These are phyloP conservation scores for Tilletia caries DNA, from an alignment of 1,284 basidiomycete genomes.

Conservation along the genomic window DNA sequence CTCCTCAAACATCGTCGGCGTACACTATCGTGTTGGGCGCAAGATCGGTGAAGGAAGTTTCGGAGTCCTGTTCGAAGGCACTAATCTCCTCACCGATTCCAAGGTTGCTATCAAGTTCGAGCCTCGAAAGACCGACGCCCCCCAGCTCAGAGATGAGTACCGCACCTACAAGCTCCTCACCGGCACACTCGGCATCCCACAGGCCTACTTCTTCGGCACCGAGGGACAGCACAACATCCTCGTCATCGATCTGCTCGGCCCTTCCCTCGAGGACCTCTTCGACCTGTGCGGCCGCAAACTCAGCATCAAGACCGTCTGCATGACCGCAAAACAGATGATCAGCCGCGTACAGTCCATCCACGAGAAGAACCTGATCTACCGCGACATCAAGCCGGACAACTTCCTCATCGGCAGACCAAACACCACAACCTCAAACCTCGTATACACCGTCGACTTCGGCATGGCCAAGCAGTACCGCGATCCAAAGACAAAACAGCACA, in stretches of 20 bases:
- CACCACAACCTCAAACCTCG: constrained; percentile 9
- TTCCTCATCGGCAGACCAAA: constrained; percentile 15
- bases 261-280: constrained; percentile 16
- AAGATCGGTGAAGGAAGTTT: constrained; percentile 83
- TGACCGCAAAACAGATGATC: constrained; percentile 18
- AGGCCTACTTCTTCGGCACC: constrained; percentile 14
- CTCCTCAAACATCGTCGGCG: constrained; percentile 15
- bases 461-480: constrained; percentile 16
- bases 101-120: constrained; percentile 17
- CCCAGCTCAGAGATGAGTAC: constrained; percentile 15
- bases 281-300: constrained; percentile 13
- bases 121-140: constrained; percentile 14
- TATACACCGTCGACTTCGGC: constrained; percentile 15
- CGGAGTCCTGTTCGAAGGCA: constrained; percentile 66
- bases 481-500: constrained; percentile 19
- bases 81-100: constrained; percentile 14
- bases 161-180: constrained; percentile 13
- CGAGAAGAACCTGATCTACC: constrained; percentile 16
- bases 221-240: constrained; percentile 16
- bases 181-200: constrained; percentile 10
- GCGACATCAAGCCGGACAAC: constrained; percentile 16
- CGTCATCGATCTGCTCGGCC: constrained; percentile 15
- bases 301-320: constrained; percentile 14
- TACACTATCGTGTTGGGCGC: constrained; percentile 65
- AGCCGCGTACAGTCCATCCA: constrained; percentile 13